Evolutionary conservation across 192 early-diverging fungal species (phyloP).

Genomic region (Dimargaris xerosporica): DNA sequence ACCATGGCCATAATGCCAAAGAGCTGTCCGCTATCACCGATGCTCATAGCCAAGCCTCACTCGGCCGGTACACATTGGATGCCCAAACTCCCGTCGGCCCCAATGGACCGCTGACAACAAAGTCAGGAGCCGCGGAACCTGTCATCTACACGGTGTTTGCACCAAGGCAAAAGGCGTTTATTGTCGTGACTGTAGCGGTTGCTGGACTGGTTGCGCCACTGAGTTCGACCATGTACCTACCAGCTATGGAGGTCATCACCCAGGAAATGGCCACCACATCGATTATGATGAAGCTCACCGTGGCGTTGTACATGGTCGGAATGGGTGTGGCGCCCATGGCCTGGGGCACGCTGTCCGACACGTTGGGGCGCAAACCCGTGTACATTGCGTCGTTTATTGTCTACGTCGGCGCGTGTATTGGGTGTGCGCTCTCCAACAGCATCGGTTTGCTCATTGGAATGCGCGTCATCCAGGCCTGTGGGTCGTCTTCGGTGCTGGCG

Average conservation of each 20-base stretch:
- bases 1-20: no score
- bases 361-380: slow-evolving; percentile 23
- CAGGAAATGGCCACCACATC: slow-evolving; percentile 7
- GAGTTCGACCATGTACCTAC: slow-evolving; percentile 10
- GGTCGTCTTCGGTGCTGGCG: slow-evolving; percentile 27
- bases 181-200: background rate
- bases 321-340: slow-evolving; percentile 24
- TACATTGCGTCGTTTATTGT: slow-evolving; percentile 19
- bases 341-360: slow-evolving; percentile 28
- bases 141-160: slow-evolving; percentile 5
- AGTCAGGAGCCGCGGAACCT: background rate
- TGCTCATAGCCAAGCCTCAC: no score
- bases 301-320: slow-evolving; percentile 21
- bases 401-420: slow-evolving; percentile 20
- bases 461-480: slow-evolving; percentile 26
- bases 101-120: no score
- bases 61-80: no score
- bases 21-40: no score
- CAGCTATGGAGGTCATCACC: slow-evolving; percentile 4
- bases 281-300: background rate
- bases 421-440: slow-evolving; percentile 17
- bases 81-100: no score
- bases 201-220: slow-evolving; percentile 8
- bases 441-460: slow-evolving; percentile 18
- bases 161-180: background rate